Evolutionary conservation across 176 grass and related monocot species (phyloP).

Genomic region (Aegilops speltoides): DNA sequence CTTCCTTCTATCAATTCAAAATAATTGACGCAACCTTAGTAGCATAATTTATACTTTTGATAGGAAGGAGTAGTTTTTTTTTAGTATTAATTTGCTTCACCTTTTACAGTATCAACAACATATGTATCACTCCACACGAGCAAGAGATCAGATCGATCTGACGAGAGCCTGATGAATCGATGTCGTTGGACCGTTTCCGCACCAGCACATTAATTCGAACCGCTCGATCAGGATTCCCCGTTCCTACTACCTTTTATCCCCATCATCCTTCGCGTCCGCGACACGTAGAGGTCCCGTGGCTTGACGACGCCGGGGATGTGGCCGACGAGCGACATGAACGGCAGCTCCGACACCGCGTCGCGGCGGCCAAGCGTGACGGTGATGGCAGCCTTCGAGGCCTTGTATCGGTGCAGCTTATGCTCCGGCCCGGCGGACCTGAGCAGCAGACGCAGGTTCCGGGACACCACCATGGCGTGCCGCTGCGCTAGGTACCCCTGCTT

Average conservation of each 20-base stretch:
- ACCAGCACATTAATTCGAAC: not conserved
- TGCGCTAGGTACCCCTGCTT: constrained; percentile 69
- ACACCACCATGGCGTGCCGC: constrained; percentile 60
- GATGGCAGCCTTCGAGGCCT: constrained; percentile 24
- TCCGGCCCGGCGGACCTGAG: constrained; percentile 40
- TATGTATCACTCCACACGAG: not conserved
- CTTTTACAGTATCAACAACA: not conserved
- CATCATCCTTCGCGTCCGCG: constrained; percentile 61
- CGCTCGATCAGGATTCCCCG: not conserved
- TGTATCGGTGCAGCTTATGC: constrained; percentile 70
- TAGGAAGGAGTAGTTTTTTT: no score
- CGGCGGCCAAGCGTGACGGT: constrained; percentile 52
- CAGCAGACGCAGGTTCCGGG: constrained; percentile 60
- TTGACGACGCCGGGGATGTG: constrained; percentile 55
- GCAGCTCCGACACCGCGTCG: constrained; percentile 64
- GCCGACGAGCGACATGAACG: constrained; percentile 57
- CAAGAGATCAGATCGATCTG: not conserved
- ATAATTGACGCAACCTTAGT: no score
- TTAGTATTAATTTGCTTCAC: not conserved
- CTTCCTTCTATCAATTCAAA: no score
- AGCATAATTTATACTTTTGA: no score
- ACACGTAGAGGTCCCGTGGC: constrained; percentile 50
- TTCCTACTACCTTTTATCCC: constrained; percentile 1
- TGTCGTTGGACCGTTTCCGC: not conserved
- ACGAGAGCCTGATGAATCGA: not conserved